A percentile compares a stretch with the other conserved stretches of the same genome.
phyloP scores from a whole-genome alignment of 192 early-diverging fungal genomes.

The Dissophora ornata region DNA sequence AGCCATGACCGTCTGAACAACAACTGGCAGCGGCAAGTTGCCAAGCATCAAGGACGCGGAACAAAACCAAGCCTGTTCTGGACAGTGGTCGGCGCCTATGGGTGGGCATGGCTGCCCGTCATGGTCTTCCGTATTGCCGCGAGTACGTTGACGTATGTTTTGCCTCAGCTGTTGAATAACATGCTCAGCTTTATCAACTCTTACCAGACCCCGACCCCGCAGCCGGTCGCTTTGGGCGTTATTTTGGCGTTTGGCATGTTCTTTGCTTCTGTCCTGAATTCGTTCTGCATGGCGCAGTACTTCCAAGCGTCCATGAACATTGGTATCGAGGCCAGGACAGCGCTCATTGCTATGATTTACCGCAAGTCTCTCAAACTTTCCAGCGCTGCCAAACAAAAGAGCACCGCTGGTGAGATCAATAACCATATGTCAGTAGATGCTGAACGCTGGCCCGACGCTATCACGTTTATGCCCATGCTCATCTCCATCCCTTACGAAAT shows the following conservation, averaged over 20 bases:
- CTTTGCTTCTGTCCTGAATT: constrained; percentile 33
- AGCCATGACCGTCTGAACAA: constrained; percentile 30
- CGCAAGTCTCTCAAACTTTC: constrained; percentile 54
- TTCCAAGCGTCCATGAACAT: constrained; percentile 31
- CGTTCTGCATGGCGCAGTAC: constrained; percentile 44
- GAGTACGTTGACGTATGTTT: constrained; percentile 36
- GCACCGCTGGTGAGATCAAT: constrained; percentile 55
- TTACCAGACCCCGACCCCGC: constrained; percentile 9
- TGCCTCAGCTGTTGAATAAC: constrained; percentile 47
- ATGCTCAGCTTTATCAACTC: constrained; percentile 43
- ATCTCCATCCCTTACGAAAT: constrained; percentile 39
- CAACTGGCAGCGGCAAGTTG: constrained; percentile 20
- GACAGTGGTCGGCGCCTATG: constrained; percentile 18
- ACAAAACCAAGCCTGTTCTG: constrained; percentile 30
- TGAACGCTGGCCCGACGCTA: constrained; percentile 42
- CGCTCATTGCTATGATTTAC: constrained; percentile 55
- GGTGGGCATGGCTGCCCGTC: constrained; percentile 27
- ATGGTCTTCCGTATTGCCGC: constrained; percentile 24
- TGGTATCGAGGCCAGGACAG: constrained; percentile 49
- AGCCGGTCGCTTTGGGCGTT: constrained; percentile 41
- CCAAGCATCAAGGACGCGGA: constrained; percentile 18
- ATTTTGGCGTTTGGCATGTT: constrained; percentile 55
- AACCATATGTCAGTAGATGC: constrained; percentile 59
- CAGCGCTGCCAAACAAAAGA: constrained; percentile 51
- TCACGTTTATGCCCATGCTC: constrained; percentile 38